Base-by-base conservation (phyloP, 2,329 filamentous ascomycete species). In the Talaromyces sp. region DNA sequence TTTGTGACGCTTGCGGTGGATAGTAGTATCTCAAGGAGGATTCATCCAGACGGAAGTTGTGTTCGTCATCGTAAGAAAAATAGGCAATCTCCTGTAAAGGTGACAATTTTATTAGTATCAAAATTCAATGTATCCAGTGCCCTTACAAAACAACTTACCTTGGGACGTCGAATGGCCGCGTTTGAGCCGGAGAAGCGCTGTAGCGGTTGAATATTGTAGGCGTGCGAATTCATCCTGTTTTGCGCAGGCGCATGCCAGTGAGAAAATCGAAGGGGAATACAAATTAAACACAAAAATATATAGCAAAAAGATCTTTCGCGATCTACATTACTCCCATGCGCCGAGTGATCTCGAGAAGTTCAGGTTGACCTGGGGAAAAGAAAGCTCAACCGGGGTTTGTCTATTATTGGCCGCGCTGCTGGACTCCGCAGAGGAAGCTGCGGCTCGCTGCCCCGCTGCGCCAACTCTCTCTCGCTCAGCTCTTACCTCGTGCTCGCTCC, bases 31-130 rank as follows among this genome's bases (percentile, higher is more conserved):
- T 86, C 65, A 99, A 72, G 1, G 91, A 93, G 3, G 89, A 89
- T 63, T 89, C 89, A 64, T 91, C 91, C 3, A 89, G 84, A 55
- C 81, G 87, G 69, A 92, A 92, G 58, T 85, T 75, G 72, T 93
- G 95, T 29, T 92, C 80, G 51, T 92, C 85, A 72, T 98, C 91
- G 75, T 95, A 98, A 9, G 93, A 98, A 77, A 98, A 99, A 76
- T 84, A 91, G 4, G 93, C 85, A 65, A 99, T 90, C 79, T 99
- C 95, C 88, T 93, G n/a, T 46, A 46, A 19, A 32, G 55, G 64
- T 63, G 66, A 56, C 58, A 17, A 19, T 32, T 29, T 43, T 19
- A 38, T 59, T 31, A 59, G n/a, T n/a, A 26, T 21, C 41, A 19
- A 1, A 14, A 9, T 31, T 17, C 26, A 32, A 14, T 6, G 24